A percentile compares a stretch with the other conserved stretches of the same genome.
Evolutionary conservation across 345 rosid genomes (phyloP).

Genomic region (Salix koriyanagi): DNA sequence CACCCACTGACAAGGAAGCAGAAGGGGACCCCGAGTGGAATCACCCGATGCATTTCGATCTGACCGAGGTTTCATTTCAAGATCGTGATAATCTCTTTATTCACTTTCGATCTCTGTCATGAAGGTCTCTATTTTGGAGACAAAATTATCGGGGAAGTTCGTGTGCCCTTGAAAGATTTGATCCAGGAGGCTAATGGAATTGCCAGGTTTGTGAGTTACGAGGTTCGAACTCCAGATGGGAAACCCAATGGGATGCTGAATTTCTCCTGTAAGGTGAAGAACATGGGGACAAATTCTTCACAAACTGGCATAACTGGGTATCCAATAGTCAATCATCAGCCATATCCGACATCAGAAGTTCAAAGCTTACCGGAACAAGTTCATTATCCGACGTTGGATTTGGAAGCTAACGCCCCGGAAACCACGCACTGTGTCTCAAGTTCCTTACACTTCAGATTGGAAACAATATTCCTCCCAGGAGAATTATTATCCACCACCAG

Average conservation of each 20-base stretch:
- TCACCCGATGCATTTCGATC: slow-evolving; percentile 3
- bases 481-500: background rate
- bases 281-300: background rate
- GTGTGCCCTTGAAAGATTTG: slow-evolving; percentile 3
- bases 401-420: background rate
- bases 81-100: background rate
- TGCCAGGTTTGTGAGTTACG: background rate
- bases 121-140: slow-evolving; percentile 4
- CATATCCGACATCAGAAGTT: background rate
- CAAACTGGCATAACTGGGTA: background rate
- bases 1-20: slow-evolving; percentile 1
- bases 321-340: background rate
- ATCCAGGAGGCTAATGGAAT: background rate
- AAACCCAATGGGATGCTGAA: slow-evolving; percentile 3
- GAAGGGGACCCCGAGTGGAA: background rate
- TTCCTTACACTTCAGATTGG: background rate
- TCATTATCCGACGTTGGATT: background rate
- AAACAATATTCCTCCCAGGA: background rate
- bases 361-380: too few relatives aligned
- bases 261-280: background rate
- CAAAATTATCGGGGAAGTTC: slow-evolving; percentile 1
- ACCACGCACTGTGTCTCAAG: background rate
- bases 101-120: background rate
- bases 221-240: slow-evolving; percentile 3
- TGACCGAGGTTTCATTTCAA: background rate